Evolutionary conservation across 2,329 filamentous ascomycete genomes (phyloP).

Genomic region (Amesomyces nigricolor): DNA sequence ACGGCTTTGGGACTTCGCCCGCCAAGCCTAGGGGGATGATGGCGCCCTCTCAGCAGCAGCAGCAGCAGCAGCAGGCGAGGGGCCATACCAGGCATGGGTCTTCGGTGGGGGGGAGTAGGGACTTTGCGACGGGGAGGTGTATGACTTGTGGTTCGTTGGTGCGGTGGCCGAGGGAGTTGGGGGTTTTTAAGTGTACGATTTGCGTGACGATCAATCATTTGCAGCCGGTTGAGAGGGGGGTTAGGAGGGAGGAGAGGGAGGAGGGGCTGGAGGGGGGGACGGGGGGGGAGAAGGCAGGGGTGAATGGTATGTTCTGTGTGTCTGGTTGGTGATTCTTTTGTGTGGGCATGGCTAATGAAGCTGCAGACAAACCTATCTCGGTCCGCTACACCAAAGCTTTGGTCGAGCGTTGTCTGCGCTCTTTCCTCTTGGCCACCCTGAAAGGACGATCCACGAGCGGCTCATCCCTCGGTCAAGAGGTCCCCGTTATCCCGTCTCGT

Average conservation of each 20-base stretch:
- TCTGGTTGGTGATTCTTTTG: background rate
- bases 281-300: slow-evolving; percentile 11
- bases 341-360: background rate
- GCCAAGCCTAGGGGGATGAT: slow-evolving; percentile 19
- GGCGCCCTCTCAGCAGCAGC: slow-evolving; percentile 26
- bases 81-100: slow-evolving; percentile 31
- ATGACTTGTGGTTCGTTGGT: slow-evolving; percentile 81
- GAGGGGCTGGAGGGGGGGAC: slow-evolving; percentile 2
- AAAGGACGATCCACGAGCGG: slow-evolving; percentile 12
- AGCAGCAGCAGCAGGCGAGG: background rate
- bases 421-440: slow-evolving; percentile 33
- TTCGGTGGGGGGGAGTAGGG: slow-evolving; percentile 39
- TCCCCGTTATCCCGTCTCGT: background rate
- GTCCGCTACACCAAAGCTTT: slow-evolving; percentile 54
- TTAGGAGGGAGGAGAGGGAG: slow-evolving; percentile 21
- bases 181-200: slow-evolving; percentile 74
- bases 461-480: background rate
- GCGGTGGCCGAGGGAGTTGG: slow-evolving; percentile 68
- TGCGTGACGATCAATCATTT: slow-evolving; percentile 84
- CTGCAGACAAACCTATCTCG: slow-evolving; percentile 41
- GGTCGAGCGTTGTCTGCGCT: slow-evolving; percentile 35
- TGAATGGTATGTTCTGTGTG: background rate
- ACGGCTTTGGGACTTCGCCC: slow-evolving; percentile 30
- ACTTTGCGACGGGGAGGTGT: slow-evolving; percentile 67
- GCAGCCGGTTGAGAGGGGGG: slow-evolving; percentile 36